Evolutionary conservation across 2,329 filamentous ascomycete species (phyloP).

Genomic region (Orbilia brochopaga): DNA sequence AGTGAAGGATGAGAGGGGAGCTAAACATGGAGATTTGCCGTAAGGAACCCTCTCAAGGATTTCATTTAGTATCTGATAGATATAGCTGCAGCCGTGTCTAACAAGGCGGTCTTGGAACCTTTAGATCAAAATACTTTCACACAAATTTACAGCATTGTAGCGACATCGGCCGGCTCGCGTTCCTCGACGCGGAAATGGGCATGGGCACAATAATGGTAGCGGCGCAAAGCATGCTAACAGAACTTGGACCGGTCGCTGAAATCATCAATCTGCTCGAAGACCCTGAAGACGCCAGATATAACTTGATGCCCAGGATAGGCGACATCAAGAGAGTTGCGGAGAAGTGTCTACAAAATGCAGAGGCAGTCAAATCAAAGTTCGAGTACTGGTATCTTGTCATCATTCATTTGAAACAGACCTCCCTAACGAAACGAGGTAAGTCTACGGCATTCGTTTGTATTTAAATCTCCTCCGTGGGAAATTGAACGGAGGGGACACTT

Average conservation of each 20-base stretch:
- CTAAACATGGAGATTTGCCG: not conserved
- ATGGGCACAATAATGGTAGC: not conserved
- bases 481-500: too few relatives aligned
- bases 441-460: too few relatives aligned
- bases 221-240: conserved; percentile 2
- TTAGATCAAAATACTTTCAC: conserved; percentile 9
- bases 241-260: not conserved
- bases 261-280: conserved; percentile 9
- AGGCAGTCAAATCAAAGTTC: not conserved
- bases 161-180: conserved; percentile 5
- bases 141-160: conserved; percentile 9
- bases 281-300: not conserved
- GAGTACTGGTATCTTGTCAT: conserved; percentile 1
- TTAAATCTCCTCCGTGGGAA: too few relatives aligned
- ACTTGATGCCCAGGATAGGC: not conserved
- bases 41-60: not conserved
- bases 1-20: not conserved
- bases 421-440: not conserved
- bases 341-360: conserved; percentile 13
- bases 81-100: not conserved
- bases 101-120: too few relatives aligned
- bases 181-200: not conserved
- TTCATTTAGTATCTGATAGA: too few relatives aligned
- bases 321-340: not conserved
- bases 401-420: conserved; percentile 5